Evolutionary conservation across 129 eudicot species (phyloP).

Genomic region (Saussurea involucrata): DNA sequence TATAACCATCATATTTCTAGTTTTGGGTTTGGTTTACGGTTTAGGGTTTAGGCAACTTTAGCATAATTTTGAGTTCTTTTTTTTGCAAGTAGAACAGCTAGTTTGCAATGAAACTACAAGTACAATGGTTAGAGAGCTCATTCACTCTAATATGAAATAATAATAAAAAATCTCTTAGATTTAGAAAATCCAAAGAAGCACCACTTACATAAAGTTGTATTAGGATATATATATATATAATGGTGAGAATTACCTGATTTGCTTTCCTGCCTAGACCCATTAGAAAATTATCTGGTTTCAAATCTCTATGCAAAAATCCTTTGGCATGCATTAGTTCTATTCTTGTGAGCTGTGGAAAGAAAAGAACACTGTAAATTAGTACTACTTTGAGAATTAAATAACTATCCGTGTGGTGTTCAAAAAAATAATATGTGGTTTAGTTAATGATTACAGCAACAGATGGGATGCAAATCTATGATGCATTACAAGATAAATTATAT

Average conservation of each 20-base stretch:
- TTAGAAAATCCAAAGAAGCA: slow-evolving; percentile 1
- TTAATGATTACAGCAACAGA: background rate
- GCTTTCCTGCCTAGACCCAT: slow-evolving; percentile 89
- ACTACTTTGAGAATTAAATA: background rate
- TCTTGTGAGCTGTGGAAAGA: slow-evolving; percentile 49
- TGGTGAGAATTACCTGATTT: slow-evolving; percentile 48
- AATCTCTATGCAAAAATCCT: slow-evolving; percentile 77
- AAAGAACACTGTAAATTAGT: background rate
- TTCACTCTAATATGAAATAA: background rate
- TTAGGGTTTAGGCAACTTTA: background rate
- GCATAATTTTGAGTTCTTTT: background rate
- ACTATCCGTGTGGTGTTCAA: background rate
- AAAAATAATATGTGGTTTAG: background rate
- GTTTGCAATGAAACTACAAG: background rate
- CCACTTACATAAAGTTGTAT: background rate
- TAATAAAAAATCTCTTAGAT: background rate
- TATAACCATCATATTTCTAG: background rate
- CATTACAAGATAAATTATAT: background rate
- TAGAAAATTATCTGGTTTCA: slow-evolving; percentile 74
- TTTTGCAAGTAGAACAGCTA: background rate
- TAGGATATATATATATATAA: background rate
- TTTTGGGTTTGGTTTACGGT: too few species aligned
- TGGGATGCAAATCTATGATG: background rate
- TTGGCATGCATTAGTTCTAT: slow-evolving; percentile 58
- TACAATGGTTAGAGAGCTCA: background rate